These are phyloP conservation scores for Lactifluus subvellereus DNA, from an alignment of 768 basidiomycete species.

Conservation along the genomic window DNA sequence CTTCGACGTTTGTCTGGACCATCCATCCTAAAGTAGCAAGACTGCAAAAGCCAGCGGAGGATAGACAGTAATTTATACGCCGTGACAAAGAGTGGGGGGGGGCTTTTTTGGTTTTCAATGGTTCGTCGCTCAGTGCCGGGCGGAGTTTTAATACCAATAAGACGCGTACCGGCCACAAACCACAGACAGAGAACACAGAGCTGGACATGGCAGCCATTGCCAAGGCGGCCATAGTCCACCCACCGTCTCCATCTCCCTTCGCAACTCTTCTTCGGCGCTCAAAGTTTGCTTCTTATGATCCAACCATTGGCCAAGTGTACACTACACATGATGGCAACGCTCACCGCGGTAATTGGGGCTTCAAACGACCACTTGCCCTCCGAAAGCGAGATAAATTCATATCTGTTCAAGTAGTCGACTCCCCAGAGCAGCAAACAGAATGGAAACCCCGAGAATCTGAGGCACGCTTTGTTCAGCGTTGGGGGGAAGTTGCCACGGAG, in stretches of 20 bases:
- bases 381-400: slow-evolving; percentile 60
- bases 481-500: slow-evolving; percentile 54
- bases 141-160: not conserved
- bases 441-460: slow-evolving; percentile 66
- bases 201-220: slow-evolving; percentile 17
- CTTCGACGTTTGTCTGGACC: slow-evolving; percentile 92
- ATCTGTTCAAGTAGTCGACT: slow-evolving; percentile 62
- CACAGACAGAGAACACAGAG: not conserved
- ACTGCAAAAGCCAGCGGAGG: slow-evolving; percentile 41
- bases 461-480: slow-evolving; percentile 59
- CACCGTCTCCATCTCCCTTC: slow-evolving; percentile 56
- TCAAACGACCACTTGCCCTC: slow-evolving; percentile 75
- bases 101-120: slow-evolving; percentile 2
- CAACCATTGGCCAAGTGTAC: slow-evolving; percentile 72
- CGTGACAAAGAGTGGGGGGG: slow-evolving; percentile 36
- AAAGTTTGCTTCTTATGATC: slow-evolving; percentile 77
- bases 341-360: slow-evolving; percentile 75
- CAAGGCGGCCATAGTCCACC: slow-evolving; percentile 19
- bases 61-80: slow-evolving; percentile 80
- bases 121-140: slow-evolving; percentile 5
- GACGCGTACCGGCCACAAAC: no score
- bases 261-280: slow-evolving; percentile 73
- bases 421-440: slow-evolving; percentile 67
- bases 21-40: slow-evolving; percentile 47
- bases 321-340: slow-evolving; percentile 62